Conservation (phyloP, 2,329 filamentous ascomycete species). For the Penicillium sp. region DNA sequence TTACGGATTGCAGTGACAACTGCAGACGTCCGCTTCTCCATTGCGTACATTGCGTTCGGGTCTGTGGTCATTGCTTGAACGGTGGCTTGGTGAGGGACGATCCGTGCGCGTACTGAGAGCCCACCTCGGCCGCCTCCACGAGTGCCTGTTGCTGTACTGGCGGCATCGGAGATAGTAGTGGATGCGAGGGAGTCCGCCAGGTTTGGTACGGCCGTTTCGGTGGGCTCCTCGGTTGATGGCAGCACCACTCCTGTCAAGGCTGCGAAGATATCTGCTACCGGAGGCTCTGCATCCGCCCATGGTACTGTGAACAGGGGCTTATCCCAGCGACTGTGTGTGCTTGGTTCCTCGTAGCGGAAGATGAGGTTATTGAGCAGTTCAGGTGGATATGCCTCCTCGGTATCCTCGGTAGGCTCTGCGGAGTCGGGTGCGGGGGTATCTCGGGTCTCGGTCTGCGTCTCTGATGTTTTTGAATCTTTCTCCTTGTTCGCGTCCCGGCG, state of each 20-base stretch:
- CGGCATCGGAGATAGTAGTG: slow-evolving; percentile 26
- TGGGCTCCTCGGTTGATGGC: slow-evolving; percentile 19
- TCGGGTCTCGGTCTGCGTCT: not conserved
- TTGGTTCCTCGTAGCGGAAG: slow-evolving; percentile 67
- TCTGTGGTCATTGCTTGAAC: slow-evolving; percentile 41
- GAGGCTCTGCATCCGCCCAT: slow-evolving; percentile 55
- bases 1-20: slow-evolving; percentile 43
- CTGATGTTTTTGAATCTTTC: not conserved
- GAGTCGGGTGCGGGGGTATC: not conserved
- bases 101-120: slow-evolving; percentile 23
- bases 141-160: slow-evolving; percentile 29
- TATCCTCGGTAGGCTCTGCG: slow-evolving; percentile 7
- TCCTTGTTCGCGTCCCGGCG: slow-evolving; percentile 16
- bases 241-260: slow-evolving; percentile 48
- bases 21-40: slow-evolving; percentile 45
- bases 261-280: slow-evolving; percentile 61
- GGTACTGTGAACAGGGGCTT: slow-evolving; percentile 64
- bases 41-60: slow-evolving; percentile 43
- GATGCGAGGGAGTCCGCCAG: slow-evolving; percentile 22
- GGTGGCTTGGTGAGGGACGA: slow-evolving; percentile 47
- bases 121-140: slow-evolving; percentile 13
- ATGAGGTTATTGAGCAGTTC: slow-evolving; percentile 63
- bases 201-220: slow-evolving; percentile 15
- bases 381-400: slow-evolving; percentile 49
- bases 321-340: slow-evolving; percentile 65